Evolutionary conservation across 139 green algal species (phyloP).

Genomic region (Nannochloris sp.): DNA sequence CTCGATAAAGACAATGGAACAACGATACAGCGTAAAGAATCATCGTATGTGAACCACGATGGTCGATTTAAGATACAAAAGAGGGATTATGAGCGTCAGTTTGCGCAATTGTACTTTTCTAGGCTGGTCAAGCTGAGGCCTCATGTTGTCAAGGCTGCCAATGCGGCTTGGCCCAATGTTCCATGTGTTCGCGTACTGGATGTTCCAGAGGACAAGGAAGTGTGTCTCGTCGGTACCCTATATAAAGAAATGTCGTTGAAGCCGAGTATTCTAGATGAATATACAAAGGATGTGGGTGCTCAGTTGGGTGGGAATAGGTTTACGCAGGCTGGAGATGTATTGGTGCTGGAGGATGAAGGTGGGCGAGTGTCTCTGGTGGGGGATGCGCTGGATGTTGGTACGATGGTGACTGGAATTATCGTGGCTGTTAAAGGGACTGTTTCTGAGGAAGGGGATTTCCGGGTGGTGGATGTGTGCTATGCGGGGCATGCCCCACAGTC

Average conservation of each 20-base stretch:
- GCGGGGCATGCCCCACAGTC: constrained; percentile 27
- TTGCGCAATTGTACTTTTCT: constrained; percentile 86
- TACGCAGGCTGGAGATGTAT: constrained; percentile 58
- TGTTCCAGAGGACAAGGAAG: constrained; percentile 63
- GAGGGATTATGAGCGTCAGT: constrained; percentile 74
- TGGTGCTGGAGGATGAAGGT: constrained; percentile 90
- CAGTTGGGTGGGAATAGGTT: constrained; percentile 40
- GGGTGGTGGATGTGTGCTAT: constrained; percentile 39
- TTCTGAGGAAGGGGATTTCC: constrained; percentile 58
- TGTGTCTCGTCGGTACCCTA: constrained; percentile 77
- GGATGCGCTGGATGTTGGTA: constrained; percentile 29
- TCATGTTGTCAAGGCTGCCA: constrained; percentile 28
- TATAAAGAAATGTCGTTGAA: constrained; percentile 98
- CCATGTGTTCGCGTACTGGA: constrained; percentile 66
- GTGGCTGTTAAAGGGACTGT: constrained; percentile 62
- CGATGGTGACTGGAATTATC: constrained; percentile 74
- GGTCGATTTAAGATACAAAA: constrained; percentile 38
- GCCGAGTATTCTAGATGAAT: constrained; percentile 93
- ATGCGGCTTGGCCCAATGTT: constrained; percentile 56
- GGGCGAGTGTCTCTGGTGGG: constrained; percentile 69
- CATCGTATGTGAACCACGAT: constrained; percentile 5
- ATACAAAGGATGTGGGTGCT: constrained; percentile 43
- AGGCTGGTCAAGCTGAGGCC: constrained; percentile 58
- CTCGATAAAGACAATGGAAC: background rate
- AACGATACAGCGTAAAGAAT: background rate